A percentile compares a stretch with the other conserved stretches of the same genome.
phyloP scores from a whole-genome alignment of 257 asterid species.

The Jacaranda copaia region DNA sequence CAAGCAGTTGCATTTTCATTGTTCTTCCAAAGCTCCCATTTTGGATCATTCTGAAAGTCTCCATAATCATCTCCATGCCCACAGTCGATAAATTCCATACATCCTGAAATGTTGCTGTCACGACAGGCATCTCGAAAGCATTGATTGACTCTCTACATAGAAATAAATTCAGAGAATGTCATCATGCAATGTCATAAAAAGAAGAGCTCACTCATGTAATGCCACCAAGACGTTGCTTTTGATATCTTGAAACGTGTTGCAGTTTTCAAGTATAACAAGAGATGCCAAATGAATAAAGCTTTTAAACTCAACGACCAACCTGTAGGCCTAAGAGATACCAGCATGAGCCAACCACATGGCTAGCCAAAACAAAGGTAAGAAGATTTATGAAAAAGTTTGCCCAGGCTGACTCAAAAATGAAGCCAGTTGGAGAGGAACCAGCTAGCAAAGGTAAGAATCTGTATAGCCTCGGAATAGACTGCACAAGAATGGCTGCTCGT shows the following conservation, averaged over 20 bases:
- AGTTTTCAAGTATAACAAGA: no score
- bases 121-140: slow-evolving; percentile 83
- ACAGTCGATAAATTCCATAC: slow-evolving; percentile 71
- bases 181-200: background rate
- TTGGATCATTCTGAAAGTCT: slow-evolving; percentile 29
- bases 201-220: background rate
- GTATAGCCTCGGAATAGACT: slow-evolving; percentile 76
- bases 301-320: slow-evolving; percentile 46
- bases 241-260: background rate
- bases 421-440: slow-evolving; percentile 79
- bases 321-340: slow-evolving; percentile 94
- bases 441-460: slow-evolving; percentile 78
- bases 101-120: slow-evolving; percentile 39
- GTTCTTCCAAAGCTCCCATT: slow-evolving; percentile 65
- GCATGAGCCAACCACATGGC: slow-evolving; percentile 91
- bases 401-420: slow-evolving; percentile 93
- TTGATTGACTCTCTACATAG: slow-evolving; percentile 77
- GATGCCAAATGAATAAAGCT: background rate
- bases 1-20: slow-evolving; percentile 66
- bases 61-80: slow-evolving; percentile 51
- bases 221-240: background rate
- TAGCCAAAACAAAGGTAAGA: slow-evolving; percentile 69
- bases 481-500: slow-evolving; percentile 68
- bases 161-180: slow-evolving; percentile 27
- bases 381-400: slow-evolving; percentile 77